These are phyloP conservation scores for Penicillium salamii DNA, from an alignment of 495 filamentous ascomycete genomes.

Conservation along the genomic window DNA sequence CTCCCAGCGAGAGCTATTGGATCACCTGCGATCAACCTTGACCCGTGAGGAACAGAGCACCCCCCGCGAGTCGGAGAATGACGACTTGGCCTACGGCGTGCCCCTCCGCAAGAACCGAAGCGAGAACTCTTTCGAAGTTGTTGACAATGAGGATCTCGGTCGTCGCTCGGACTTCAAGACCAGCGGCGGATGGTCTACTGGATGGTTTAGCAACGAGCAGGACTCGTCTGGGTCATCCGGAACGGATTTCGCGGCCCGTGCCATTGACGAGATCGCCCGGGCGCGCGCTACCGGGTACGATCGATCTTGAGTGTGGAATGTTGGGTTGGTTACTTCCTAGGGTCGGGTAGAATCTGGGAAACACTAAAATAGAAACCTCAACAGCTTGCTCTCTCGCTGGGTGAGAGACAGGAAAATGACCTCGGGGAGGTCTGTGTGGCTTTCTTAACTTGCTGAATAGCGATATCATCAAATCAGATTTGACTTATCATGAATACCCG, in stretches of 20 bases:
- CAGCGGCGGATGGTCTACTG: slow-evolving; percentile 35
- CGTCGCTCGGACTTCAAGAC: slow-evolving; percentile 20
- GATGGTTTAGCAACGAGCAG: slow-evolving; percentile 37
- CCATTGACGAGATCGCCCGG: slow-evolving; percentile 23
- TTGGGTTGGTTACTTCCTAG: background rate
- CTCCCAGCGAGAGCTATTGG: slow-evolving; percentile 69
- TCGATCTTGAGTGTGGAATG: slow-evolving; percentile 12
- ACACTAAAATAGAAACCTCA: slow-evolving; percentile 11
- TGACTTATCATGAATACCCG: background rate
- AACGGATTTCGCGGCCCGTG: slow-evolving; percentile 30
- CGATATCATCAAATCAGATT: background rate
- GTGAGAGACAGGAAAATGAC: background rate
- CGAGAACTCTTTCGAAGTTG: slow-evolving; percentile 78
- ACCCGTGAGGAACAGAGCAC: slow-evolving; percentile 65
- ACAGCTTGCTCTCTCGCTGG: slow-evolving; percentile 1
- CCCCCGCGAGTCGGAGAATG: slow-evolving; percentile 36
- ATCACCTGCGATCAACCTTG: slow-evolving; percentile 67
- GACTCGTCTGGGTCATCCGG: slow-evolving; percentile 29
- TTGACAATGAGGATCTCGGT: slow-evolving; percentile 66
- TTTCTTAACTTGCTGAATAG: background rate
- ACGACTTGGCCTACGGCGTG: slow-evolving; percentile 46
- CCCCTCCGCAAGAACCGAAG: slow-evolving; percentile 67
- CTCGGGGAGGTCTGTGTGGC: background rate
- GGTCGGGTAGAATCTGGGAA: background rate
- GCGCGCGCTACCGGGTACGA: slow-evolving; percentile 20